A percentile compares a stretch with the other conserved stretches of the same genome.
Evolutionary conservation across 2,329 filamentous ascomycete species (phyloP).

Genomic region (Alternaria sp.): DNA sequence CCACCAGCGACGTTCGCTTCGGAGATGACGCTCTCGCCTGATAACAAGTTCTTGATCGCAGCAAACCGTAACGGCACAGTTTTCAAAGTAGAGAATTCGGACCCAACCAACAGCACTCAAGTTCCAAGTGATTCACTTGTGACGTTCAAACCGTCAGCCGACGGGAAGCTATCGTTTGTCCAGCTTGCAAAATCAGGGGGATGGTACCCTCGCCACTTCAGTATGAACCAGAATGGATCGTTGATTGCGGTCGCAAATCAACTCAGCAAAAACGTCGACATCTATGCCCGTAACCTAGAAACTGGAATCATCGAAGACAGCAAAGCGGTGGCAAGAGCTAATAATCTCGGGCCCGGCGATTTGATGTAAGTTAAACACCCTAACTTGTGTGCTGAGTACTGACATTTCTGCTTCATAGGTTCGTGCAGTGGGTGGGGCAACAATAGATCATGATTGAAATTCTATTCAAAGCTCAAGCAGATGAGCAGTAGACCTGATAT

Average conservation of each 20-base stretch:
- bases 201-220: conserved; percentile 71
- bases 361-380: conserved; percentile 34
- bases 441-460: background rate
- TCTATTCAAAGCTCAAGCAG: background rate
- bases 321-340: conserved; percentile 47
- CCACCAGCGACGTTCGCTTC: conserved; percentile 55
- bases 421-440: conserved; percentile 12
- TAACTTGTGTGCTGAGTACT: background rate
- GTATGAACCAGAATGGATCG: conserved; percentile 70
- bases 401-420: conserved; percentile 3
- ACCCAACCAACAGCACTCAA: conserved; percentile 46
- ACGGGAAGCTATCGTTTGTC: conserved; percentile 65
- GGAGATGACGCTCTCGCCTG: conserved; percentile 66
- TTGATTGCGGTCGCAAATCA: conserved; percentile 74
- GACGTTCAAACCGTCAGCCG: conserved; percentile 51
- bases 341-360: conserved; percentile 21
- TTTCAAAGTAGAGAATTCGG: conserved; percentile 60
- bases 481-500: background rate
- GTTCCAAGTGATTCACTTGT: conserved; percentile 67
- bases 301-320: conserved; percentile 66
- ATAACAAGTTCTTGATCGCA: conserved; percentile 69
- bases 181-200: conserved; percentile 72
- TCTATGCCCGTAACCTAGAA: conserved; percentile 67
- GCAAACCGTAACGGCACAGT: conserved; percentile 72
- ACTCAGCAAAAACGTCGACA: conserved; percentile 65